Conservation (phyloP, 768 basidiomycete species). For the Xanthoconium purpureum region DNA sequence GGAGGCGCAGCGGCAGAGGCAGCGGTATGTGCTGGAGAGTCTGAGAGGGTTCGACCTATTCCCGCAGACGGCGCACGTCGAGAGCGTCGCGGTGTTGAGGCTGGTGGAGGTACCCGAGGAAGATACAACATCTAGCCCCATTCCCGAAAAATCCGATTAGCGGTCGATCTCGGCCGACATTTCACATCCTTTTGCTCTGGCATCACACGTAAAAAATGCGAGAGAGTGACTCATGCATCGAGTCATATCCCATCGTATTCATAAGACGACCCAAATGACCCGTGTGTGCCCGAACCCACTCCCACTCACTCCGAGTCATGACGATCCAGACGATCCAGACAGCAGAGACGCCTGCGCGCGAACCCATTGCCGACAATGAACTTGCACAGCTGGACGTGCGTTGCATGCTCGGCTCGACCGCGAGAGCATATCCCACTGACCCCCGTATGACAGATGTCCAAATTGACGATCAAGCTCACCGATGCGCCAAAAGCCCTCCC, state of each 20-base stretch:
- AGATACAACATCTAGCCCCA: too few species aligned
- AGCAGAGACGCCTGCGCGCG: slow-evolving; percentile 2
- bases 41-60: slow-evolving; percentile 91
- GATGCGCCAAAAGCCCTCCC: slow-evolving; percentile 51
- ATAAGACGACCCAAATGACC: too few species aligned
- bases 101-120: slow-evolving; percentile 38
- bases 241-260: too few species aligned
- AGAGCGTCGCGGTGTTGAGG: slow-evolving; percentile 70
- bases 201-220: background rate
- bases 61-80: slow-evolving; percentile 94
- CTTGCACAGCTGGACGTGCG: slow-evolving; percentile 20
- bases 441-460: slow-evolving; percentile 24
- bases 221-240: background rate
- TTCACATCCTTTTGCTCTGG: too few species aligned
- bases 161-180: background rate
- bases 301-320: background rate
- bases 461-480: slow-evolving; percentile 46
- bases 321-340: background rate
- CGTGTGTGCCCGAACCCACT: background rate
- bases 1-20: slow-evolving; percentile 12
- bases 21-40: slow-evolving; percentile 75
- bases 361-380: background rate
- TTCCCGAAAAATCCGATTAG: background rate
- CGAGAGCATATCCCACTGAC: background rate
- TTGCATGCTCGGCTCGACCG: background rate